Evolutionary conservation across 208 protist species (phyloP).

Genomic region (Acanthamoeba castellanii): DNA sequence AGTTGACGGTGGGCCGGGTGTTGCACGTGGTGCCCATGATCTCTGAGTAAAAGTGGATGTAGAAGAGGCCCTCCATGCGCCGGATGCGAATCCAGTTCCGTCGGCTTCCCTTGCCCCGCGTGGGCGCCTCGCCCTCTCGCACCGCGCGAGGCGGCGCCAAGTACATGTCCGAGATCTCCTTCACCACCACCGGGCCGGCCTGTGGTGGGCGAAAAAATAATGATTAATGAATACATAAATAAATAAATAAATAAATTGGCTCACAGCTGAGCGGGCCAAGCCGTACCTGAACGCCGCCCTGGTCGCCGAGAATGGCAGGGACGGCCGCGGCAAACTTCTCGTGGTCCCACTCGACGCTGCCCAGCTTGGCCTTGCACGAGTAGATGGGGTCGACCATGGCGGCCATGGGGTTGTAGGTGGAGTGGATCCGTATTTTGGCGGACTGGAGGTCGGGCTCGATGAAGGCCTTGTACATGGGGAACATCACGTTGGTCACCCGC

Average conservation of each 20-base stretch:
- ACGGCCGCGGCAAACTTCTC: neutral
- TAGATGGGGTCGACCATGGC: constrained; percentile 79
- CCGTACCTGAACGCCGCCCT: neutral
- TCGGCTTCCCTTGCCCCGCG: constrained; percentile 68
- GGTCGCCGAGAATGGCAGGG: neutral
- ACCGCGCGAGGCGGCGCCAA: constrained; percentile 70
- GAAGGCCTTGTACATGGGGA: constrained; percentile 83
- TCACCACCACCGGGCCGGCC: constrained; percentile 28
- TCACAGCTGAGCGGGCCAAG: no score
- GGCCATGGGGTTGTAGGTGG: constrained; percentile 80
- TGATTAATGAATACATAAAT: no score
- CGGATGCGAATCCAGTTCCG: constrained; percentile 81
- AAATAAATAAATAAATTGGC: no score
- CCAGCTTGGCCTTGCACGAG: constrained; percentile 75
- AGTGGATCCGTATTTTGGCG: constrained; percentile 80
- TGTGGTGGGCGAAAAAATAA: neutral
- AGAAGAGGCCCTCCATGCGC: constrained; percentile 79
- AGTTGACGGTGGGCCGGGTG: constrained; percentile 78
- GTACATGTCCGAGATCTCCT: constrained; percentile 81
- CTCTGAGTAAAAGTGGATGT: constrained; percentile 79
- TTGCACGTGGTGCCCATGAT: constrained; percentile 78
- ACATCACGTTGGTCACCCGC: constrained; percentile 81
- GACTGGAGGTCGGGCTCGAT: constrained; percentile 80
- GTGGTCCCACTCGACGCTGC: neutral
- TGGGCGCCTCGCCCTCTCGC: constrained; percentile 42